Conservation (phyloP, 805 yeast species). For the Candida manassasensis region DNA sequence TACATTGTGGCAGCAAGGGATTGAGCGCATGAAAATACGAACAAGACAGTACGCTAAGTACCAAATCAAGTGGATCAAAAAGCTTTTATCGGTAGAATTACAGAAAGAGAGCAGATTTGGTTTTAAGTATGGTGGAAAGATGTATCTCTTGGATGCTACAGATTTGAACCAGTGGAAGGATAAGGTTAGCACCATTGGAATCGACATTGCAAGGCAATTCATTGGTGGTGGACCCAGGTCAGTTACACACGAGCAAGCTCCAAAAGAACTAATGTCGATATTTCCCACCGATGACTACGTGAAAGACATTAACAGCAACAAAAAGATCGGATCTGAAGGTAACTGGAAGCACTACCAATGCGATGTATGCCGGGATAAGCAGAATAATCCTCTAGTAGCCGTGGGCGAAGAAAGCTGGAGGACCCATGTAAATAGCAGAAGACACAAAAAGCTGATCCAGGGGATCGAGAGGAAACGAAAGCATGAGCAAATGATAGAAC, state of each 20-base stretch:
- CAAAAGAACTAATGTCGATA: slow-evolving; percentile 16
- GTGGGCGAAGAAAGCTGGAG: slow-evolving; percentile 73
- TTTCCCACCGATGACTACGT: slow-evolving; percentile 22
- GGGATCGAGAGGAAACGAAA: slow-evolving; percentile 48
- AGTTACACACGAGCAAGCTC: slow-evolving; percentile 24
- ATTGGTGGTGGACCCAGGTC: slow-evolving; percentile 22
- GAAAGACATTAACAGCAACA: slow-evolving; percentile 30
- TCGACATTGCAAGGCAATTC: slow-evolving; percentile 40
- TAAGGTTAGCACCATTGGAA: slow-evolving; percentile 54
- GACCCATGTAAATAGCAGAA: slow-evolving; percentile 60
- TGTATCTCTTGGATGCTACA: slow-evolving; percentile 73
- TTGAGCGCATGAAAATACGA: slow-evolving; percentile 72
- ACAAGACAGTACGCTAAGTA: slow-evolving; percentile 84
- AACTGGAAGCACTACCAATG: slow-evolving; percentile 71
- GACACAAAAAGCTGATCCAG: slow-evolving; percentile 55
- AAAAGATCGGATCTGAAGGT: slow-evolving; percentile 25
- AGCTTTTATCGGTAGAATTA: slow-evolving; percentile 59
- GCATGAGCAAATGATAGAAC: slow-evolving; percentile 43
- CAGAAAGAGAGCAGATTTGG: slow-evolving; percentile 40
- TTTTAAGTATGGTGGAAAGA: slow-evolving; percentile 55
- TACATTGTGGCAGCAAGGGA: slow-evolving; percentile 38
- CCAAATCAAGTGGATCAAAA: slow-evolving; percentile 89
- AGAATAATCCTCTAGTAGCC: slow-evolving; percentile 52
- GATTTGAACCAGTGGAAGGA: slow-evolving; percentile 59
- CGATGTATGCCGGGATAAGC: slow-evolving; percentile 54